These are phyloP conservation scores for Elymus sibiricus DNA, from an alignment of 176 grass and related monocot genomes.

Conservation along the genomic window DNA sequence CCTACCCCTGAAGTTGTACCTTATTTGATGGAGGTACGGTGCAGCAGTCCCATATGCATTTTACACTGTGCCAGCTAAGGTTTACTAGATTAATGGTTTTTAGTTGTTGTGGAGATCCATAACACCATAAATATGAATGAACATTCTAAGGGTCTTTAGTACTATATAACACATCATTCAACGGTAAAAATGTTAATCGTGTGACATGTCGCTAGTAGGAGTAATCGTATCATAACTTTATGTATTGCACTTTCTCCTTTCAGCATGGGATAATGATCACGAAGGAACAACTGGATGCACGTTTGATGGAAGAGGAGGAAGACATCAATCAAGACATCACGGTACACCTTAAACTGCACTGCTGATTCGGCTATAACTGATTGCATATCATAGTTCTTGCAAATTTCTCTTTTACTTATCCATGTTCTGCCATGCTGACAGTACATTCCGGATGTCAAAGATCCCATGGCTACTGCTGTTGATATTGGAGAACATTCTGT, in stretches of 20 bases:
- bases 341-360: slow-evolving; percentile 34
- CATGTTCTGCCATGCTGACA: slow-evolving; percentile 26
- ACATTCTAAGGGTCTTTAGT: slow-evolving; percentile 21
- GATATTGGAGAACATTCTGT: slow-evolving; percentile 92
- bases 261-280: slow-evolving; percentile 79
- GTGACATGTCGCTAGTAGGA: neutral
- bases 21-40: slow-evolving; percentile 77
- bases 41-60: neutral
- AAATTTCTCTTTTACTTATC: slow-evolving; percentile 5
- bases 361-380: slow-evolving; percentile 17
- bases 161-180: neutral
- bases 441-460: slow-evolving; percentile 75
- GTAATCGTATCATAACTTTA: slow-evolving; percentile 10
- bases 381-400: neutral
- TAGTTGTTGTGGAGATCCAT: neutral
- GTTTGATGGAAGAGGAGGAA: slow-evolving; percentile 62
- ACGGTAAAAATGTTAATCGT: neutral
- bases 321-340: slow-evolving; percentile 55
- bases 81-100: slow-evolving; percentile 22
- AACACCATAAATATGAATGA: neutral
- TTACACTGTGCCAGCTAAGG: neutral
- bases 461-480: slow-evolving; percentile 82
- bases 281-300: slow-evolving; percentile 71
- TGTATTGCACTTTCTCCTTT: slow-evolving; percentile 21
- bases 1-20: slow-evolving; percentile 75